A percentile compares a stretch with the other conserved stretches of the same genome.
These are phyloP conservation scores for Dictyostelium intermedium DNA, from an alignment of 78 protist genomes.

Conservation along the genomic window DNA sequence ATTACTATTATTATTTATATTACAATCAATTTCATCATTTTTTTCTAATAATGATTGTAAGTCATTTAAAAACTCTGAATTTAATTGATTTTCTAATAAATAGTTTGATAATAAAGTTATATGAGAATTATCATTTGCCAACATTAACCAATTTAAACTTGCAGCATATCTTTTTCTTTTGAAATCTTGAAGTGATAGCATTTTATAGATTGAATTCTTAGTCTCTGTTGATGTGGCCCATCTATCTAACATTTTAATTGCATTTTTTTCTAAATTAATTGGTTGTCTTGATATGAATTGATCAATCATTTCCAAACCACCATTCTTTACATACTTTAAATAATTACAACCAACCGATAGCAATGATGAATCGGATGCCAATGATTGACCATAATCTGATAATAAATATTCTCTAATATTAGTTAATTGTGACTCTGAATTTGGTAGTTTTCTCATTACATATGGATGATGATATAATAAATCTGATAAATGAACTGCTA, in stretches of 20 bases:
- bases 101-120: constrained; percentile 17
- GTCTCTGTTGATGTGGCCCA: background rate
- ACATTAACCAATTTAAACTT: constrained; percentile 39
- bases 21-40: background rate
- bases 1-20: background rate
- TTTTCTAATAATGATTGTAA: constrained; percentile 48
- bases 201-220: constrained; percentile 11
- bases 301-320: constrained; percentile 19
- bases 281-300: constrained; percentile 40
- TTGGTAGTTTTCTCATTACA: background rate
- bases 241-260: background rate
- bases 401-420: constrained; percentile 10
- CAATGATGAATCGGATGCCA: constrained; percentile 5
- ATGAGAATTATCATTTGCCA: constrained; percentile 12
- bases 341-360: constrained; percentile 31
- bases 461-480: constrained; percentile 73
- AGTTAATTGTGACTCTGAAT: background rate
- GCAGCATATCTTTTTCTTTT: constrained; percentile 65
- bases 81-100: constrained; percentile 12
- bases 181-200: constrained; percentile 42
- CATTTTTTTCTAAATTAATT: constrained; percentile 19
- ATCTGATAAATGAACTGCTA: constrained; percentile 49
- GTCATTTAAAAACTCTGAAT: constrained; percentile 34
- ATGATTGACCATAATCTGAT: constrained; percentile 20
- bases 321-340: constrained; percentile 2